Base-by-base conservation (phyloP, 768 basidiomycete species). In the Amanita brunnescens region DNA sequence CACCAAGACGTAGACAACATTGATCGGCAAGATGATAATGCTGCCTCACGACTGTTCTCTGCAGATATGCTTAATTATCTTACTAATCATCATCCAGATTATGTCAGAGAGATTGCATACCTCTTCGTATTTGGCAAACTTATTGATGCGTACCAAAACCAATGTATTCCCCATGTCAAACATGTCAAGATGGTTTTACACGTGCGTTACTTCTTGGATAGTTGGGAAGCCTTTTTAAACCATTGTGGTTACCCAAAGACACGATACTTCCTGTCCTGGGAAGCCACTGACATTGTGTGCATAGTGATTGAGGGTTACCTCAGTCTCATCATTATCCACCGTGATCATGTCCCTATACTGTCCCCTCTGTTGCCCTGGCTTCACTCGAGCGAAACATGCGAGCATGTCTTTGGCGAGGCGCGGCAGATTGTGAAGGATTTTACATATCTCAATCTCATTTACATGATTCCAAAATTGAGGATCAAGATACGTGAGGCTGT, bases 1-100 rank as follows among this genome's bases (percentile, higher is more conserved):
- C 30, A 26, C 3, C 62, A 63, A 0, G 69, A 70, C 49, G 62
- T 70, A 9, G 58, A 62, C 18, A 64, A 64, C 37, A 35, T 66
- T 0, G 67, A 71, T 46, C 40, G 61, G 9, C 70, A 70, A 58
- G 70, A 70, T 51, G 69, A 72, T 53, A 58, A 55, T 35, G 69
- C 67, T 0, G 69, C 67, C 1, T 47, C 62, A 2, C 60, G 66
- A 0, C 56, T 70, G 0, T 69, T 69, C 53, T 67, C 65, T 9
- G 61, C 64, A 3, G 54, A 49, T 0, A 54, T 59, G 0, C 56
- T 71, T 5, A 13, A 62, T 14, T 61, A 46, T 14, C 32, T 61
- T 5, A 48, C 41, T 2, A 32, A 58, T 0, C 33, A 59, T 16
- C 49, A 54, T 44, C 60, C 61, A 0, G 59, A 62, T 5, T 43